These are phyloP conservation scores for Fraxinus pennsylvanica DNA, from an alignment of 257 asterid species.

Conservation along the genomic window DNA sequence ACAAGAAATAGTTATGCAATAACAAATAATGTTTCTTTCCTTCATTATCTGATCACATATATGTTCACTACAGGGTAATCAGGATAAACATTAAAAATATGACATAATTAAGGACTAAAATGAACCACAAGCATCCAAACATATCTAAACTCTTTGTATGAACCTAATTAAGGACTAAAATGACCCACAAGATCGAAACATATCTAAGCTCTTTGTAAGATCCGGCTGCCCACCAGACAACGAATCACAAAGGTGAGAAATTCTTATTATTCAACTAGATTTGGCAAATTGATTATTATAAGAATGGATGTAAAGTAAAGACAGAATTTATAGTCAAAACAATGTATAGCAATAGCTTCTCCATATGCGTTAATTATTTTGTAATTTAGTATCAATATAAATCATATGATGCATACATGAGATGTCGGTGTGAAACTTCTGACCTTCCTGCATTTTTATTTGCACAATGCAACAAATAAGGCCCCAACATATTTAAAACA, in stretches of 20 bases:
- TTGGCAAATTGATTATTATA: neutral
- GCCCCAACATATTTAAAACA: neutral
- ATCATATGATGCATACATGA: neutral
- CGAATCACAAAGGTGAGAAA: neutral
- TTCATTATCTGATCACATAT: neutral
- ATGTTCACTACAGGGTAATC: neutral
- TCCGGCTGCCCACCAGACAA: slow-evolving; percentile 1
- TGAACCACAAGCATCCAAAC: no score
- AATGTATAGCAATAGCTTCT: neutral
- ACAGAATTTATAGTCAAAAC: neutral
- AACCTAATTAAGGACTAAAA: neutral
- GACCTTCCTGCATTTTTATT: neutral
- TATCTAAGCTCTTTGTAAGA: neutral
- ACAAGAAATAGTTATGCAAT: neutral
- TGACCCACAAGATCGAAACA: neutral
- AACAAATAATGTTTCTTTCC: neutral
- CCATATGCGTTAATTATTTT: neutral
- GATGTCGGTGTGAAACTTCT: neutral
- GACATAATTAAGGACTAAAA: neutral
- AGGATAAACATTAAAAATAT: neutral
- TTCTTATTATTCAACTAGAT: neutral
- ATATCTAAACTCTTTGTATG: no score
- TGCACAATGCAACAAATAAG: slow-evolving; percentile 12
- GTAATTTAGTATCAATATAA: neutral
- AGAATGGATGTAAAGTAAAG: neutral